A percentile compares a stretch with the other conserved stretches of the same genome.
Conservation (phyloP, 73 alveolate species). For the Paramecium pentaurelia region DNA sequence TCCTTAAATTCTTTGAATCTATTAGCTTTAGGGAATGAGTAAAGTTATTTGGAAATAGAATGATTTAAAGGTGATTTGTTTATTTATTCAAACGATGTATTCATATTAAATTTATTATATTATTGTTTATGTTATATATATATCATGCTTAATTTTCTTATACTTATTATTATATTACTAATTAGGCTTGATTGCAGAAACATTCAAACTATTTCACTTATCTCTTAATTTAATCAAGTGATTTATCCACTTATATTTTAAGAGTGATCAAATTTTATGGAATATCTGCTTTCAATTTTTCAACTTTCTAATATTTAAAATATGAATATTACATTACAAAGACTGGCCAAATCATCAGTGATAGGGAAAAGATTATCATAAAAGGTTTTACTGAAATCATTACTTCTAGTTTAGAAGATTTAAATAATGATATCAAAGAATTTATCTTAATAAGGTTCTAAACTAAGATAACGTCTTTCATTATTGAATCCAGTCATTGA, state of each 20-base stretch:
- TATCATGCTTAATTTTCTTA: background rate
- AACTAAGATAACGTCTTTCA: background rate
- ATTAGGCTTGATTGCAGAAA: background rate
- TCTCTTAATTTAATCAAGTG: background rate
- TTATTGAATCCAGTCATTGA: constrained; percentile 59
- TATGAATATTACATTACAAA: background rate
- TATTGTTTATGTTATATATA: background rate
- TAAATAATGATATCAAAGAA: constrained; percentile 35
- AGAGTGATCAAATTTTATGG: background rate
- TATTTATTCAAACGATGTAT: constrained; percentile 30
- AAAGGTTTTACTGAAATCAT: constrained; percentile 45
- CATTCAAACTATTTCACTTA: constrained; percentile 33
- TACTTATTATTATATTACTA: background rate
- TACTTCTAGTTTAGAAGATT: constrained; percentile 13
- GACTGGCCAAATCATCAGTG: constrained; percentile 53
- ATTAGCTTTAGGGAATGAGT: constrained; percentile 56
- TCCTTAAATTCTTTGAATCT: background rate
- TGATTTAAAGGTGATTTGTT: constrained; percentile 46
- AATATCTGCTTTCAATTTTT: background rate
- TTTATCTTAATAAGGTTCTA: constrained; percentile 45
- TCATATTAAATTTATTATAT: background rate
- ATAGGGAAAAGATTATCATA: constrained; percentile 35
- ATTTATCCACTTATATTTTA: background rate
- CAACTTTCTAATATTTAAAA: background rate
- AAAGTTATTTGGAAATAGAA: constrained; percentile 31